These are phyloP conservation scores for Arthrobotrys conoides DNA, from an alignment of 2,329 filamentous ascomycete species.

Conservation along the genomic window DNA sequence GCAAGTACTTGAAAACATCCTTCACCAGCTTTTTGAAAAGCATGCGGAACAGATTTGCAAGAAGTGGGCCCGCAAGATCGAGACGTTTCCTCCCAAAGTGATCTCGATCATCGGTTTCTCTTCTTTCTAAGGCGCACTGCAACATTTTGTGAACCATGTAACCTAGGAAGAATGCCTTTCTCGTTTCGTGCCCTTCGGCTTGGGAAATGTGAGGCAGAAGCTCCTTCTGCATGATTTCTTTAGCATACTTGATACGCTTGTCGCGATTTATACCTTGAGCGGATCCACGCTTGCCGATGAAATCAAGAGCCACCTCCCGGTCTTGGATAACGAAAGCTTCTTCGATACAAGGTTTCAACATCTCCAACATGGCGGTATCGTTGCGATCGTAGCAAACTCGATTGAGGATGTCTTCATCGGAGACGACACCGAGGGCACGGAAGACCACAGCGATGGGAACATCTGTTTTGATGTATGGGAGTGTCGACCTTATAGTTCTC, in stretches of 20 bases:
- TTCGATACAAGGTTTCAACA: constrained; percentile 96
- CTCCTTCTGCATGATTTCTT: constrained; percentile 97
- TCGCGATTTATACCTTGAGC: constrained; percentile 82
- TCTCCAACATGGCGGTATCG: constrained; percentile 97
- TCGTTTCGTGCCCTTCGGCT: constrained; percentile 90
- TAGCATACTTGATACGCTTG: constrained; percentile 90
- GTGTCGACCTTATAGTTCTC: constrained; percentile 87
- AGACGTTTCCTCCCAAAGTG: constrained; percentile 99
- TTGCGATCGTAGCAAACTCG: constrained; percentile 97
- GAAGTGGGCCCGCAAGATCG: constrained; percentile 91
- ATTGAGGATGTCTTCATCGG: constrained; percentile 97
- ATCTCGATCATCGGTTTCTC: constrained; percentile 96
- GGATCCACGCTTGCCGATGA: constrained; percentile 91
- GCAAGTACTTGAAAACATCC: constrained; percentile 90
- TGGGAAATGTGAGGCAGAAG: constrained; percentile 97
- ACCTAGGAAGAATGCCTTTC: constrained; percentile 97
- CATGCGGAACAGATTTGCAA: constrained; percentile 95
- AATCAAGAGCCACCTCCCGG: constrained; percentile 92
- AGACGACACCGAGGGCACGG: constrained; percentile 93
- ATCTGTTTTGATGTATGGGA: constrained; percentile 94
- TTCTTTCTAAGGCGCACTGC: constrained; percentile 90
- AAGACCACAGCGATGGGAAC: constrained; percentile 96
- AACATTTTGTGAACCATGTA: constrained; percentile 99
- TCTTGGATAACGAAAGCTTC: constrained; percentile 97
- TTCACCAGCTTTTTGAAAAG: constrained; percentile 92